Conservation (phyloP, 2,329 filamentous ascomycete species). For the Venturia nashicola region DNA sequence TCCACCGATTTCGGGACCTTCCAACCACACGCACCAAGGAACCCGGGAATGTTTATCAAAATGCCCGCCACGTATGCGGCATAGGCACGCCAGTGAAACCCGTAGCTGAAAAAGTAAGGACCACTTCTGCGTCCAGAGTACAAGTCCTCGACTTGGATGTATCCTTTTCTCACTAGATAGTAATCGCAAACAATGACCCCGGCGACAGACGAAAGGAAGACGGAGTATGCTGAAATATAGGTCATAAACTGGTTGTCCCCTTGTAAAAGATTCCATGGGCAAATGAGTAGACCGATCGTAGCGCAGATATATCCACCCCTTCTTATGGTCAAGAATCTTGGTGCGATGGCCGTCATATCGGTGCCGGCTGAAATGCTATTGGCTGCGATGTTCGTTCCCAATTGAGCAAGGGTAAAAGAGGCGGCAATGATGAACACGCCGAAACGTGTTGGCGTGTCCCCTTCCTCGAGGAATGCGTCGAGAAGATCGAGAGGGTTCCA, state of each 20-base stretch:
- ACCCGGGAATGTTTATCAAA: slow-evolving; percentile 82
- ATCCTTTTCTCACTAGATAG: slow-evolving; percentile 73
- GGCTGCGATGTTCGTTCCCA: slow-evolving; percentile 78
- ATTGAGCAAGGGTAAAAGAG: slow-evolving; percentile 53
- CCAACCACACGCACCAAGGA: slow-evolving; percentile 65
- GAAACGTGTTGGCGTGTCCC: slow-evolving; percentile 28
- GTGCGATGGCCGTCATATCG: slow-evolving; percentile 68
- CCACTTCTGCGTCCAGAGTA: slow-evolving; percentile 57
- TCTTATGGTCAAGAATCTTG: slow-evolving; percentile 71
- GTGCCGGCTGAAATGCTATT: slow-evolving; percentile 77
- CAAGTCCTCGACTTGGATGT: slow-evolving; percentile 63
- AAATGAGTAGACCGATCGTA: slow-evolving; percentile 68
- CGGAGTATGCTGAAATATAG: slow-evolving; percentile 82
- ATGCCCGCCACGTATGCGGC: slow-evolving; percentile 73
- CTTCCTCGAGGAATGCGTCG: slow-evolving; percentile 28
- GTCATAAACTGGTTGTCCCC: slow-evolving; percentile 75
- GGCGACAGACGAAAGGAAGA: slow-evolving; percentile 87
- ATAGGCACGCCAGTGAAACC: slow-evolving; percentile 76
- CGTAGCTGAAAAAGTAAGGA: slow-evolving; percentile 62
- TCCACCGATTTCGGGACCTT: slow-evolving; percentile 64
- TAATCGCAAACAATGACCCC: slow-evolving; percentile 88
- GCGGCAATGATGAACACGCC: slow-evolving; percentile 43
- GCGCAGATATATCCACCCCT: slow-evolving; percentile 82
- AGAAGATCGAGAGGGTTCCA: slow-evolving; percentile 31
- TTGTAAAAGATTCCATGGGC: slow-evolving; percentile 69